Evolutionary conservation across 164 flowering plant genomes (phyloP), one percentile per base, ranked within the genome.

Genomic region (Stephania cephalantha): DNA sequence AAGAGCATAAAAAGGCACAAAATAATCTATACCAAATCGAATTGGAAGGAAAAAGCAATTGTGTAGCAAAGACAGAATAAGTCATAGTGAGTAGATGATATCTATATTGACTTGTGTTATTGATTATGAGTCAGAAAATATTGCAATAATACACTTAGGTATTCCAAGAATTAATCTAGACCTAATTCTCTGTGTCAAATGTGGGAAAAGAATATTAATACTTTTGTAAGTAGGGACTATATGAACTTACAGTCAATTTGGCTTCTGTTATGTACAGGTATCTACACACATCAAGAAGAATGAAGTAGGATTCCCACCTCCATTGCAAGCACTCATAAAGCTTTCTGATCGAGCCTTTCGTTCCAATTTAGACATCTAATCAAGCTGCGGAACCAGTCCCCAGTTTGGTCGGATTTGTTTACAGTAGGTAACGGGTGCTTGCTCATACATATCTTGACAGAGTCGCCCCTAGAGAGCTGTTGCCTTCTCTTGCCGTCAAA

Each of bases 401-500:
- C 94, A 10, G 99, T 96, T 85, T 94, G 99, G 81, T 96, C 99
- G 20, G 77, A 84, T 78, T 96, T 96, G 86, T 96, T 96, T 75
- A 96, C 97, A 0, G 99, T 96, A 55, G 99, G 99, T 45, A 96
- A 88, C 11, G 99, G 99, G 76, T 94, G 97, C 82, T 89, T 79
- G 82, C 99, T 96, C 99, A 96, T 94, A 9, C 35, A 86, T 85
- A 96, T 92, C 73, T 86, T 79, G 25, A 96, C 90, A 0, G 98
- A 92, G 77, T 95, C 91, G 73, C 98, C 99, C 79, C 92, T 86
- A 6, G 95, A 96, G 31, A 94, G 95, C 74, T 96, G 98, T 82
- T 93, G 98, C 80, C 99, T 88, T 82, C 98, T 91, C 87, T 94
- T 96, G 58, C 98, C 98, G 81, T 96, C 99, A 79, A 96, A 96